Conservation (phyloP, 208 protist genomes). For the Tritrichomonas foetus region DNA sequence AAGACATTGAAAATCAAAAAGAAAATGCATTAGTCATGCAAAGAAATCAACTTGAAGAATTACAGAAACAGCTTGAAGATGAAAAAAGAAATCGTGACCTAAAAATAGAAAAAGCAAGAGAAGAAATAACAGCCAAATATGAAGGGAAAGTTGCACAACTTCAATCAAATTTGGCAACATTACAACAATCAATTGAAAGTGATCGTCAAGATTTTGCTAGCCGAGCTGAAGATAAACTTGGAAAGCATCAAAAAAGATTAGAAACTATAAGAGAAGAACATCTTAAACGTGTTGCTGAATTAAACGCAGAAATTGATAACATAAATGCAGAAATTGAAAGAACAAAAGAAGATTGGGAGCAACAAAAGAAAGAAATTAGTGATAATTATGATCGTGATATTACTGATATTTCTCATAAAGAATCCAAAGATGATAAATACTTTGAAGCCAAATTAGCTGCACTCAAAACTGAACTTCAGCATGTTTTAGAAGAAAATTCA, state of each 20-base stretch:
- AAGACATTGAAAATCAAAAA: not conserved
- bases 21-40: not conserved
- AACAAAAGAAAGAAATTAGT: not conserved
- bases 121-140: not conserved
- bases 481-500: not conserved
- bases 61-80: not conserved
- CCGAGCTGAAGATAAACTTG: not conserved
- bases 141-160: not conserved
- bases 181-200: not conserved
- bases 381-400: not conserved
- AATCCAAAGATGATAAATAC: not conserved
- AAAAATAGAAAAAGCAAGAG: not conserved
- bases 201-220: not conserved
- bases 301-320: not conserved
- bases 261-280: not conserved
- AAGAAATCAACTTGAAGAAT: not conserved
- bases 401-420: not conserved
- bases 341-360: not conserved
- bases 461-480: not conserved
- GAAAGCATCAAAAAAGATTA: not conserved
- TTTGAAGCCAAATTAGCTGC: not conserved
- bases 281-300: not conserved
- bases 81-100: not conserved
- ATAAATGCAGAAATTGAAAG: not conserved
- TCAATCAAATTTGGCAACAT: not conserved